A percentile compares a stretch with the other conserved stretches of the same genome.
These are phyloP conservation scores for Annona squamosa DNA, from an alignment of 164 flowering plant species.

Conservation along the genomic window DNA sequence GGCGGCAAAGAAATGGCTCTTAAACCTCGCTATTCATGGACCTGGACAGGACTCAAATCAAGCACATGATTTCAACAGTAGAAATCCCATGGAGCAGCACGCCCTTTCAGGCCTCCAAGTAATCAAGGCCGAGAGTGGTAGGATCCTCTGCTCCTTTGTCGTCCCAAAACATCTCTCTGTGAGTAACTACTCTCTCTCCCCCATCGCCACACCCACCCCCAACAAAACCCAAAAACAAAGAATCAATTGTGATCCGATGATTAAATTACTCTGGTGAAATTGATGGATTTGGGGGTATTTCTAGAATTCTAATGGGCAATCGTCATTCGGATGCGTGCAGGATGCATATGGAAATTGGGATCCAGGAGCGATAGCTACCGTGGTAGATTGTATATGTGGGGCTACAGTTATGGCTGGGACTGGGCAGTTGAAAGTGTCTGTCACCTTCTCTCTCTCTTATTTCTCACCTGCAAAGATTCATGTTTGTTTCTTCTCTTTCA, in stretches of 20 bases:
- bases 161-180: slow-evolving; percentile 25
- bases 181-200: background rate
- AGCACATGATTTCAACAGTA: background rate
- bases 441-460: slow-evolving; percentile 26
- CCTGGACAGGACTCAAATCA: background rate
- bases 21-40: slow-evolving; percentile 12
- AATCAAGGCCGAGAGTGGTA: slow-evolving; percentile 13
- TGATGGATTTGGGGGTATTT: no score
- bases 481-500: slow-evolving; percentile 7
- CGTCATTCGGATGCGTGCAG: slow-evolving; percentile 10
- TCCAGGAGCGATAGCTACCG: slow-evolving; percentile 33
- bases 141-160: slow-evolving; percentile 26
- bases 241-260: no score
- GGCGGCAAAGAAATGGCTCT: slow-evolving; percentile 19
- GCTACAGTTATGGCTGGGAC: slow-evolving; percentile 2
- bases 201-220: no score
- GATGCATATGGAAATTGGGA: slow-evolving; percentile 38
- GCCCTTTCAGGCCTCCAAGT: slow-evolving; percentile 20
- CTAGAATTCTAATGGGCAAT: no score
- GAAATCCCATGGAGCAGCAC: slow-evolving; percentile 10
- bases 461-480: slow-evolving; percentile 24
- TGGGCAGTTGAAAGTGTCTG: slow-evolving; percentile 14
- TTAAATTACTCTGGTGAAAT: no score
- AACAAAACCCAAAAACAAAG: no score
- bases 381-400: slow-evolving; percentile 32